These are phyloP conservation scores for Chlorophyllum brunneum DNA, from an alignment of 768 basidiomycete species.

Conservation along the genomic window DNA sequence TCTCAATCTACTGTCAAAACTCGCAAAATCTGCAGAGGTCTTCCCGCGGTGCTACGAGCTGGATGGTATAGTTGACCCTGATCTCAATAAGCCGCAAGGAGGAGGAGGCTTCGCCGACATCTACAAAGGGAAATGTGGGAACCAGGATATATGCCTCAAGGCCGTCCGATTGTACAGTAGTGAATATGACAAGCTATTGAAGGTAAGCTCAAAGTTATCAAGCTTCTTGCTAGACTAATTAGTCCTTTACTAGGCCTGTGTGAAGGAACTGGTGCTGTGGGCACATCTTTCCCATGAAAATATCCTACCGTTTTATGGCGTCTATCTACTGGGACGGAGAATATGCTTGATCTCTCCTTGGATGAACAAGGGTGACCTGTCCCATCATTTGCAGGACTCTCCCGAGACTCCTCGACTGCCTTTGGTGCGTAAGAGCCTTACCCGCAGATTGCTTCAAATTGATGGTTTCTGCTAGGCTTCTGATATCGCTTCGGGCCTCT, in stretches of 20 bases:
- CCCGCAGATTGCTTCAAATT: neutral
- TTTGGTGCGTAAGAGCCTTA: conserved; percentile 7
- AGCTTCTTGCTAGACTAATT: neutral
- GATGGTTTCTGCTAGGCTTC: neutral
- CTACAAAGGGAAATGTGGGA: neutral
- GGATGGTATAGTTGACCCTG: neutral
- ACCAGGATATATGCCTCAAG: neutral
- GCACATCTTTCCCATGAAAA: conserved; percentile 28
- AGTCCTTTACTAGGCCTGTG: neutral
- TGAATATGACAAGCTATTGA: neutral
- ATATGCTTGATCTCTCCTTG: conserved; percentile 19
- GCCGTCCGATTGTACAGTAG: conserved; percentile 4
- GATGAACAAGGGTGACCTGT: conserved; percentile 18
- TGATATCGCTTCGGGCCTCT: neutral
- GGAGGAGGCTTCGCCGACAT: conserved; percentile 7
- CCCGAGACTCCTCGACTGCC: conserved; percentile 10
- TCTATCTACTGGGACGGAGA: conserved; percentile 16
- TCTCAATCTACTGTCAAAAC: neutral
- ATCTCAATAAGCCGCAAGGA: neutral
- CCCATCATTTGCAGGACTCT: conserved; percentile 12
- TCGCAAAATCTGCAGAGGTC: neutral
- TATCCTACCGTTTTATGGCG: conserved; percentile 31
- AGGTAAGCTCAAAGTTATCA: neutral
- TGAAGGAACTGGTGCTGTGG: conserved; percentile 29
- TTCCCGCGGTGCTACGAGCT: conserved; percentile 1